These are phyloP conservation scores for Avena atlantica DNA, from an alignment of 176 grass and related monocot species.

Conservation along the genomic window DNA sequence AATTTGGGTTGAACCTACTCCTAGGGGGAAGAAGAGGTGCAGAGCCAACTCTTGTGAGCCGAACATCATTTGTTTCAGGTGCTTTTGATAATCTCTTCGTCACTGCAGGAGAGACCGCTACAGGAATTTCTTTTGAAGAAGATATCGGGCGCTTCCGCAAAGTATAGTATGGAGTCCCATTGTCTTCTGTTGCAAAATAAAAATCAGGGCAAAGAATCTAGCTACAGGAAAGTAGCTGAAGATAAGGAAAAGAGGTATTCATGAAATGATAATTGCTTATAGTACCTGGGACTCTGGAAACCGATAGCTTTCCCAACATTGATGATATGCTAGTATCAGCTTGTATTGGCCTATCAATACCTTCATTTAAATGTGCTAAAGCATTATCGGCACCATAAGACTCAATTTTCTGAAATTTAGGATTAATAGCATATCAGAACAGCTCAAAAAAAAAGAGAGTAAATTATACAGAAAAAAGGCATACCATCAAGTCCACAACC, in stretches of 20 bases:
- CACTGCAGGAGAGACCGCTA: constrained; percentile 45
- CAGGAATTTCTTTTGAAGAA: constrained; percentile 51
- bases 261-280: constrained; percentile 23
- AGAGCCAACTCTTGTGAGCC: constrained; percentile 57
- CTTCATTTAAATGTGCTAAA: constrained; percentile 55
- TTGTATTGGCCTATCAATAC: constrained; percentile 44
- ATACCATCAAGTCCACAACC: constrained; percentile 84
- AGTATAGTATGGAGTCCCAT: constrained; percentile 49
- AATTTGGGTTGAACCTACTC: constrained; percentile 46
- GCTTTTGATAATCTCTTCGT: constrained; percentile 59
- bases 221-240: neutral
- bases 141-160: constrained; percentile 50
- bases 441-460: constrained; percentile 33
- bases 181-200: constrained; percentile 46
- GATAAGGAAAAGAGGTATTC: neutral
- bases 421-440: constrained; percentile 36
- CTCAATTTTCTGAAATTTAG: constrained; percentile 67
- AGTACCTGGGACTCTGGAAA: constrained; percentile 65
- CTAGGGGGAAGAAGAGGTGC: constrained; percentile 47
- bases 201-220: constrained; percentile 28
- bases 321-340: constrained; percentile 61
- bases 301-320: constrained; percentile 61
- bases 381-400: constrained; percentile 51
- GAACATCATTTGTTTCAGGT: constrained; percentile 43
- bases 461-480: constrained; percentile 21